These are phyloP conservation scores for Stygiomarasmius scandens DNA, from an alignment of 1,284 basidiomycete genomes.

Conservation along the genomic window DNA sequence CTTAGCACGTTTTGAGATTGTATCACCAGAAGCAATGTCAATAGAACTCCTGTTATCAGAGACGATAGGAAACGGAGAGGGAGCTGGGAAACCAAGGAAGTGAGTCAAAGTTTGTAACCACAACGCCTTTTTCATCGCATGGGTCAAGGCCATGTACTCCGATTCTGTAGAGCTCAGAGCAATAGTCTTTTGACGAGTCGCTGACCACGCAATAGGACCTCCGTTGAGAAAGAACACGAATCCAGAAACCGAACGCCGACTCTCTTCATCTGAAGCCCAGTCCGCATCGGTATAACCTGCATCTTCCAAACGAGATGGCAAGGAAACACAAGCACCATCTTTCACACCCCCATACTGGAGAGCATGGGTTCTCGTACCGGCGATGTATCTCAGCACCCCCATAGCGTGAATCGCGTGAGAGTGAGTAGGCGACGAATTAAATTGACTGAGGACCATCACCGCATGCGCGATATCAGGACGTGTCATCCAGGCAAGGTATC, in stretches of 20 bases:
- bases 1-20: too few species aligned
- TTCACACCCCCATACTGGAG: slow-evolving; percentile 14
- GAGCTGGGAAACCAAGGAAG: background rate
- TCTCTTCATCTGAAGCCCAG: slow-evolving; percentile 18
- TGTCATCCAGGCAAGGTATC: too few species aligned
- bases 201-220: slow-evolving; percentile 25
- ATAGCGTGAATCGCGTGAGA: slow-evolving; percentile 3
- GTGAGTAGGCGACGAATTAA: background rate
- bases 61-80: slow-evolving; percentile 5
- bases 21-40: too few species aligned
- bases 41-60: slow-evolving; percentile 5
- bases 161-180: slow-evolving; percentile 27
- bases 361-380: background rate
- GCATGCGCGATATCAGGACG: slow-evolving; percentile 6
- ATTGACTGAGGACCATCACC: slow-evolving; percentile 5
- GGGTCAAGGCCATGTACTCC: slow-evolving; percentile 25
- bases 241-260: slow-evolving; percentile 18
- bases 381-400: slow-evolving; percentile 4
- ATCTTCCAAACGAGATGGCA: background rate
- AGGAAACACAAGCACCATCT: background rate
- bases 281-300: slow-evolving; percentile 16
- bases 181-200: slow-evolving; percentile 9
- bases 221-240: slow-evolving; percentile 19
- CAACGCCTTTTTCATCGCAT: background rate
- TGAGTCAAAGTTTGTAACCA: background rate